Evolutionary conservation across 306 rosid genomes (phyloP), one percentile per base, ranked within the genome.

Genomic region (Glycine soja): DNA sequence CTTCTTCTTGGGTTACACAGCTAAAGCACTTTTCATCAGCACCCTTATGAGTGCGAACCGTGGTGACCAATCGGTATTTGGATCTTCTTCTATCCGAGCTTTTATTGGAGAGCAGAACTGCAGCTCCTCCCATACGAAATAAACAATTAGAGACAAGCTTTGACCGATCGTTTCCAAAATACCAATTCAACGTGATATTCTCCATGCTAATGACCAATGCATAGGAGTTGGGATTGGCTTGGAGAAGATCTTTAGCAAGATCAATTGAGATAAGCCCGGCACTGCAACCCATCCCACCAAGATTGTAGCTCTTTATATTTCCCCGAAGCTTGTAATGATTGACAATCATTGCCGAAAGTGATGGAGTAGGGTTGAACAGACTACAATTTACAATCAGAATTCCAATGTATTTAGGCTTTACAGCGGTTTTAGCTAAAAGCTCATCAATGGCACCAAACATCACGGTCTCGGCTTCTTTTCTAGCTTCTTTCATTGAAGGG

Each of bases 261-360:
- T 90, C 97, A 68, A 94, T 89, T 2, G 98, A 92, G 79, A 94
- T 90, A 61, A 94, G 85, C 16, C 98, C 98, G 0, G 98, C 98
- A 70, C 98, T 94, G 87, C 98, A 94, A 73, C 98, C 98, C 98
- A 94, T 94, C 64, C 97, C 98, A 52, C 98, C 97, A 0, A 94
- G 88, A 75, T 94, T 94, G 75, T 88, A 94, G 85, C 94, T 89
- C 57, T 79, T 81, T 52, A 94, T 87, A 70, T 94, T 90, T 71
- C 98, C 98, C 48, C 98, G 85, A 85, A 94, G 97, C 90, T 89
- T 92, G 86, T 94, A 94, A 81, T 90, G 97, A 74, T 93, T 93
- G 70, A 91, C 84, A 78, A 94, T 80, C 98, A 94, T 91, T 6
- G 98, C 93, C 61, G 98, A 94, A 71, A 94, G 98, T 6, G 98